These are phyloP conservation scores for Sordaria brevicollis DNA, from an alignment of 495 filamentous ascomycete genomes.

Conservation along the genomic window DNA sequence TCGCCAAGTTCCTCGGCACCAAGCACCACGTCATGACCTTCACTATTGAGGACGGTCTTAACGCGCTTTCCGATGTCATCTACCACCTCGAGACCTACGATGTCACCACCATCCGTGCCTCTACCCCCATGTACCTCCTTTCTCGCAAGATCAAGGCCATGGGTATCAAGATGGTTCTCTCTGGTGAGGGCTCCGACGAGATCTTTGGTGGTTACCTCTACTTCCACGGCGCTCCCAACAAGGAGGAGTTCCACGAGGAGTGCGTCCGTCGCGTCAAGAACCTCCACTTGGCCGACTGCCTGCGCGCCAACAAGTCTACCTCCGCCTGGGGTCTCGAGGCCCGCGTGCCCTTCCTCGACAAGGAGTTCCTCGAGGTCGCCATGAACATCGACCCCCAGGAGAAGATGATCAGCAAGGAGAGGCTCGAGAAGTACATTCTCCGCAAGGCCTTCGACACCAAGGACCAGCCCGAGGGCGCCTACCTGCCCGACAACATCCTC, in stretches of 20 bases:
- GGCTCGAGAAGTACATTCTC: constrained; percentile 94
- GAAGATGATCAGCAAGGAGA: constrained; percentile 87
- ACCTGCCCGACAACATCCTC: constrained; percentile 88
- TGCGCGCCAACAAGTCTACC: constrained; percentile 97
- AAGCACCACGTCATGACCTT: constrained; percentile 98
- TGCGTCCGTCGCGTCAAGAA: constrained; percentile 88
- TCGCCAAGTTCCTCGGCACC: constrained; percentile 90
- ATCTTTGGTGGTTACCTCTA: constrained; percentile 98
- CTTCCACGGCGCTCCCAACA: constrained; percentile 89
- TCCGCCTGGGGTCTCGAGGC: constrained; percentile 98
- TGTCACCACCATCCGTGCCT: constrained; percentile 96
- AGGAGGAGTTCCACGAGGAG: constrained; percentile 86
- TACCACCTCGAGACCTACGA: constrained; percentile 97
- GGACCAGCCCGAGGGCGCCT: constrained; percentile 70
- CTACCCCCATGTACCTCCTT: constrained; percentile 96
- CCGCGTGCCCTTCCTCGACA: constrained; percentile 95
- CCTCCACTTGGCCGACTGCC: constrained; percentile 87
- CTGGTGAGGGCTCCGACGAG: constrained; percentile 92
- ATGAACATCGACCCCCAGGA: constrained; percentile 91
- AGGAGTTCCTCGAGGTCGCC: constrained; percentile 78
- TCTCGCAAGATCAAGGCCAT: constrained; percentile 98
- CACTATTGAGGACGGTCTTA: constrained; percentile 90
- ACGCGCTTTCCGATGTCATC: constrained; percentile 93
- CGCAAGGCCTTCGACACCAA: constrained; percentile 93
- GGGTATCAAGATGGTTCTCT: constrained; percentile 98